Evolutionary conservation across 768 basidiomycete genomes (phyloP).

Genomic region (Kwoniella dendrophila): DNA sequence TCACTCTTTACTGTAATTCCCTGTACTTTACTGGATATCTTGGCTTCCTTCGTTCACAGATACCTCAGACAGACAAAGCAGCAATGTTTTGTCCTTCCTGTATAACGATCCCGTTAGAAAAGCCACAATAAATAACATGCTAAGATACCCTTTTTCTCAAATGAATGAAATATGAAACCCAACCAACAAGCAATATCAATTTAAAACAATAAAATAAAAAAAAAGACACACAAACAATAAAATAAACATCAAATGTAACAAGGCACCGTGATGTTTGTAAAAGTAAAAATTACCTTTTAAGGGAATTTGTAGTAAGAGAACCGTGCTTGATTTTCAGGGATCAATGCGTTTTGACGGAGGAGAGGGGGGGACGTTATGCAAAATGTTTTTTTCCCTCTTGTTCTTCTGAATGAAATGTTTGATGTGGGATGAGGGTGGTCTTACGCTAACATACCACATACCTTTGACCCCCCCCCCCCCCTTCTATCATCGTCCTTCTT

Average conservation of each 20-base stretch:
- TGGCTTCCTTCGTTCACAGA: not conserved
- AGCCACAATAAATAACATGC: not conserved
- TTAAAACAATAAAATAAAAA: not conserved
- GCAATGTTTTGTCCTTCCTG: not conserved
- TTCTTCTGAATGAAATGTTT: no score
- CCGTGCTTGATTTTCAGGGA: conserved; percentile 29
- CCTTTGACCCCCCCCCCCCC: conserved; percentile 12
- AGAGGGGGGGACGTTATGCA: conserved; percentile 4
- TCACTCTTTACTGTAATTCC: not conserved
- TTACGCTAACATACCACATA: conserved; percentile 1
- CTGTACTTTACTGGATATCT: no score
- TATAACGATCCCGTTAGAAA: not conserved
- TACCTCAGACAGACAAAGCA: no score
- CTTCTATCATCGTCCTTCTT: conserved; percentile 28
- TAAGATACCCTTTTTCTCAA: not conserved
- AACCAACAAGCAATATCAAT: conserved; percentile 14
- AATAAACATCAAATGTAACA: not conserved
- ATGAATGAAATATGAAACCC: conserved; percentile 7
- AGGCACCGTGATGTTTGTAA: conserved; percentile 1
- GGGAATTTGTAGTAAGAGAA: conserved; percentile 2
- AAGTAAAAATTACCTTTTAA: not conserved
- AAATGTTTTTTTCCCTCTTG: not conserved
- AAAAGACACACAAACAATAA: no score
- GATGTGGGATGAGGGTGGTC: not conserved
- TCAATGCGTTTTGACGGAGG: not conserved